These are phyloP conservation scores for Pyrenophora seminiperda DNA, from an alignment of 2,329 filamentous ascomycete genomes.

Conservation along the genomic window DNA sequence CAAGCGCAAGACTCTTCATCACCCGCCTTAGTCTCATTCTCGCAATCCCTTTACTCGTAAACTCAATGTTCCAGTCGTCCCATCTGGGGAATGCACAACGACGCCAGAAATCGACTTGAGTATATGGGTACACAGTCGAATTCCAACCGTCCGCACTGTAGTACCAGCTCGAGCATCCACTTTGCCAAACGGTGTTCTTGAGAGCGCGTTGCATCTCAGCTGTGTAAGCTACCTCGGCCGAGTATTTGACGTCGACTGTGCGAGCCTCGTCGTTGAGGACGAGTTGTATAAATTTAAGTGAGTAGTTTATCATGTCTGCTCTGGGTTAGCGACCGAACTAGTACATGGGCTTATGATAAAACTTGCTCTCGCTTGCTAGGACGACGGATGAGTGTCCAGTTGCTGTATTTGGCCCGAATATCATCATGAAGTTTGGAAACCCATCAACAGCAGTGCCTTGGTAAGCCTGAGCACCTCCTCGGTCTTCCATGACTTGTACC, in stretches of 20 bases:
- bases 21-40: constrained; percentile 33
- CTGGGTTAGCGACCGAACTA: background rate
- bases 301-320: constrained; percentile 61
- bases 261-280: constrained; percentile 87
- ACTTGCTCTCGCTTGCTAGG: constrained; percentile 60
- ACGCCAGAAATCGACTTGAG: constrained; percentile 58
- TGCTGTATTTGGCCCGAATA: constrained; percentile 66
- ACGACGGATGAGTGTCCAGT: constrained; percentile 67
- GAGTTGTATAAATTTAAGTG: constrained; percentile 63
- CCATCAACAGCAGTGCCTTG: constrained; percentile 62
- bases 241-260: constrained; percentile 87
- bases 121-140: constrained; percentile 70
- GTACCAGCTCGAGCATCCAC: constrained; percentile 66
- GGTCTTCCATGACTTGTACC: constrained; percentile 61
- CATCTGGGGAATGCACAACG: constrained; percentile 60
- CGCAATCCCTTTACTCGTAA: constrained; percentile 55
- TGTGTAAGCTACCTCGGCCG: constrained; percentile 67
- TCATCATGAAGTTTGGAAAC: constrained; percentile 66
- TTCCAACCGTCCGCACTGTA: constrained; percentile 75
- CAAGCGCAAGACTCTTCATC: constrained; percentile 24
- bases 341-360: background rate
- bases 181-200: constrained; percentile 60
- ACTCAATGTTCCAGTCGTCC: constrained; percentile 59
- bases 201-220: constrained; percentile 49
- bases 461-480: constrained; percentile 67